Percentiles rank a stretch among this genome's conserved stretches.
Conservation (phyloP, 768 basidiomycete species). For the Lyophyllum shimeji region DNA sequence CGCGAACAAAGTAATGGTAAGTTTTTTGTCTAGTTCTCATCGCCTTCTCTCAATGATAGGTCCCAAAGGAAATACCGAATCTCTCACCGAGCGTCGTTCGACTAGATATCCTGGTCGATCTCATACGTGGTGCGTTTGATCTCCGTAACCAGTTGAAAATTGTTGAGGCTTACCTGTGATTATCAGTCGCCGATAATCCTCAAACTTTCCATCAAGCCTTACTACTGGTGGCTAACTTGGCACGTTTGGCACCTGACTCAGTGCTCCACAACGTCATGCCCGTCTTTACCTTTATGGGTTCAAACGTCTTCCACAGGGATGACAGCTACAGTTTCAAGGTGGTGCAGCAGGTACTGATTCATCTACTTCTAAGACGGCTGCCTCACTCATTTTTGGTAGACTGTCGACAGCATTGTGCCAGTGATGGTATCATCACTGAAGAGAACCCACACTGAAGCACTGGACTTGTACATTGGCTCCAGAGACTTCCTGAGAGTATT, state of each 20-base stretch:
- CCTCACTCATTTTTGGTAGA: slow-evolving; percentile 44
- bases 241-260: slow-evolving; percentile 83
- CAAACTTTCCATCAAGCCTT: slow-evolving; percentile 94
- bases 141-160: not conserved
- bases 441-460: slow-evolving; percentile 45
- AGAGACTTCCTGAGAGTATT: slow-evolving; percentile 88
- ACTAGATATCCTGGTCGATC: slow-evolving; percentile 83
- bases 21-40: slow-evolving; percentile 12
- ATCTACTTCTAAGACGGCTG: not conserved
- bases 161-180: slow-evolving; percentile 3
- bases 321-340: slow-evolving; percentile 95
- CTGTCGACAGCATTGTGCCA: slow-evolving; percentile 91
- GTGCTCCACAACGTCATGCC: slow-evolving; percentile 96
- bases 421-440: slow-evolving; percentile 85
- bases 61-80: slow-evolving; percentile 51
- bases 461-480: slow-evolving; percentile 67
- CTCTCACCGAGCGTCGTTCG: slow-evolving; percentile 60
- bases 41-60: not conserved
- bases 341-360: slow-evolving; percentile 72
- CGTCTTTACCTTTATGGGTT: slow-evolving; percentile 99
- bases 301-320: slow-evolving; percentile 96
- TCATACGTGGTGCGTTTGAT: slow-evolving; percentile 66
- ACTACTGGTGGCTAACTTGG: slow-evolving; percentile 81
- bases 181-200: slow-evolving; percentile 80
- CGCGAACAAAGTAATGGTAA: slow-evolving; percentile 55